These are phyloP conservation scores for Hypoxylon sp. DNA, from an alignment of 2,329 filamentous ascomycete species.

Conservation along the genomic window DNA sequence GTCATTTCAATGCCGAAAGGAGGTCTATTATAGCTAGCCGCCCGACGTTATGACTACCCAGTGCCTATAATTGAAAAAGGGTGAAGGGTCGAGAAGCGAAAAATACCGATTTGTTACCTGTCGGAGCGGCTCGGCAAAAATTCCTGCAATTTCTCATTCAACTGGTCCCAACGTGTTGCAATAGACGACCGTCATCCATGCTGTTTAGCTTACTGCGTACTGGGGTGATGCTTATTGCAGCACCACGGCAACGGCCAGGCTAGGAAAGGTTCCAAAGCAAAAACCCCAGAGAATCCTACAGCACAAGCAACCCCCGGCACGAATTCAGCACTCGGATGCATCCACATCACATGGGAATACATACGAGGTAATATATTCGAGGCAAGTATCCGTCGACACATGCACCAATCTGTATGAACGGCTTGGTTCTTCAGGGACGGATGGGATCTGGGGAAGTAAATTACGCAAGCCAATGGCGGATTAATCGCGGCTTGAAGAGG, in stretches of 20 bases:
- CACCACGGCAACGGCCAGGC: conserved; percentile 38
- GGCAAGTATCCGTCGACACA: conserved; percentile 22
- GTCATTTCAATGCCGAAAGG: conserved; percentile 39
- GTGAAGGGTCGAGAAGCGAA: conserved; percentile 30
- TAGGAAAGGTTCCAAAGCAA: conserved; percentile 25
- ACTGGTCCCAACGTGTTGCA: conserved; percentile 33
- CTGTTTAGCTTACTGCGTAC: conserved; percentile 21
- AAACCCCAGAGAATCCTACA: conserved; percentile 35
- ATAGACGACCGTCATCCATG: conserved; percentile 36
- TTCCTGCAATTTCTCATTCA: conserved; percentile 36
- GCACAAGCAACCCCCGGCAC: conserved; percentile 17
- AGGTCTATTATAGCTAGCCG: conserved; percentile 31
- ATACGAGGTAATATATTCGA: conserved; percentile 33
- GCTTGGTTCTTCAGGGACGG: conserved; percentile 24
- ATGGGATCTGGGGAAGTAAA: conserved; percentile 36
- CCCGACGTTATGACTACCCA: conserved; percentile 22
- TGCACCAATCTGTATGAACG: conserved; percentile 24
- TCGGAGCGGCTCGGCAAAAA: conserved; percentile 23
- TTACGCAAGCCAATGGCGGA: conserved; percentile 18
- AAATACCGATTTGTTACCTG: conserved; percentile 22
- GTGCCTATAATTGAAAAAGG: conserved; percentile 12
- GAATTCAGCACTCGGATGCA: conserved; percentile 19
- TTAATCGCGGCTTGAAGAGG: conserved; percentile 23
- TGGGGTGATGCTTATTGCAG: conserved; percentile 41
- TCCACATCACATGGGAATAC: conserved; percentile 14